Base-by-base conservation (phyloP, 2,329 filamentous ascomycete genomes). In the Talaromyces sp. region DNA sequence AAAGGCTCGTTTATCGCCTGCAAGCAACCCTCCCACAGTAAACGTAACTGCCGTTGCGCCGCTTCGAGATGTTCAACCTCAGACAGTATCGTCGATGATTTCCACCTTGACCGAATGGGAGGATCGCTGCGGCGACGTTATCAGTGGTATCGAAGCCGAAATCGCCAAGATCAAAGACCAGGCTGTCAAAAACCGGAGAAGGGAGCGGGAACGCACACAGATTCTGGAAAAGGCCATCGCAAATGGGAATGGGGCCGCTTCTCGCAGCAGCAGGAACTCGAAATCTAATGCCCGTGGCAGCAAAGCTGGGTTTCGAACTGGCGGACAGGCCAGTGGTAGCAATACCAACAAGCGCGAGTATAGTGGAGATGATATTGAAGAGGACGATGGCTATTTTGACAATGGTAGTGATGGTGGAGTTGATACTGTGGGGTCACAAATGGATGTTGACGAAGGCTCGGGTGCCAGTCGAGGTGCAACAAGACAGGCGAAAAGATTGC, bases 1-100 rank as follows among this genome's bases (percentile, higher is more conserved):
- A 56, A 84, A 85, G 44, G 94, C 89, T 6, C 93, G 91, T 47
- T 88, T 99, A 61, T 92, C 96, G 72, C 92, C 95, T 4, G 91
- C 97, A 72, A 91, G 93, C 4, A 85, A 86, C 62, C 83, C 88
- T 60, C 86, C 89, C 36, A 83, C 85, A 63, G 89, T 98, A 27
- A 85, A 89, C 71, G 87, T 98, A 59, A 89, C 88, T 57, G 89
- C 90, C 64, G 87, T 97, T 34, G 87, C 93, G 0, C 90, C 95
- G 0, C 85, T 97, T 1, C 92, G 95, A 23, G 95, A 99, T 73
- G 85, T 96, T 1, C 84, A 86, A 1, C 92, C 92, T 0, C 86
- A 86, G 61, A 86, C 88, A 61, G 83, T 96, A 12, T 85, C 87
- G 0, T 76, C 78, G 1, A 88, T 97, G 78, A 83, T 92, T 31